Conservation (phyloP, 2,329 filamentous ascomycete species). For the Tolypocladium pustulatum region DNA sequence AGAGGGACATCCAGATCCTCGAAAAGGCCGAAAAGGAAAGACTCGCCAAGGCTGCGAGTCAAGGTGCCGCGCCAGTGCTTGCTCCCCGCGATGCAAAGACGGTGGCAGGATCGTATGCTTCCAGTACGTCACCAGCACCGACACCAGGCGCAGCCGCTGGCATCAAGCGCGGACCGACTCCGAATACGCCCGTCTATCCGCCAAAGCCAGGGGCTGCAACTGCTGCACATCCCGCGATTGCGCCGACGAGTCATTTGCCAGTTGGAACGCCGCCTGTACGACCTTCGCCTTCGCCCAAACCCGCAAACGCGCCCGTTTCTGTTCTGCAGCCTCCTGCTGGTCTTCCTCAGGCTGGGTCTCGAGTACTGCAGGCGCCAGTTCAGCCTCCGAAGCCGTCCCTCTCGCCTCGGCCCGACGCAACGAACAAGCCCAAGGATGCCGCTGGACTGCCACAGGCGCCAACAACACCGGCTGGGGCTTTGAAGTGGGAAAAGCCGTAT, state of each 20-base stretch:
- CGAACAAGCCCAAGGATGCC: conserved; percentile 18
- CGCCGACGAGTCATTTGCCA: conserved; percentile 17
- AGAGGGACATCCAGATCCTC: conserved; percentile 58
- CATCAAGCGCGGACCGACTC: conserved; percentile 15
- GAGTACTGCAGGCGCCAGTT: conserved; percentile 19
- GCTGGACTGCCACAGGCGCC: conserved; percentile 10
- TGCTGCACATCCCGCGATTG: conserved; percentile 13
- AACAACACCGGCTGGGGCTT: conserved; percentile 13
- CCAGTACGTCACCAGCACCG: conserved; percentile 12
- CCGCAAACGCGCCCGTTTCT: conserved; percentile 15
- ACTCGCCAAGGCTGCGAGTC: conserved; percentile 24
- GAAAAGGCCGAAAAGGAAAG: conserved; percentile 37
- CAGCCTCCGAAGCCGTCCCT: conserved; percentile 20
- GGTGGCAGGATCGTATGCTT: conserved; percentile 12
- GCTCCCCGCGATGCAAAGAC: conserved; percentile 22
- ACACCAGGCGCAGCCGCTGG: conserved; percentile 9
- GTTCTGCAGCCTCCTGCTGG: conserved; percentile 27
- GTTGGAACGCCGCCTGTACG: conserved; percentile 16
- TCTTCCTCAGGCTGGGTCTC: conserved; percentile 18
- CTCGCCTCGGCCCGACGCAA: conserved; percentile 22
- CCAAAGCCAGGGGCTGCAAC: conserved; percentile 18
- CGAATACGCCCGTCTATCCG: conserved; percentile 23
- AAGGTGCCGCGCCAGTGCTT: conserved; percentile 19
- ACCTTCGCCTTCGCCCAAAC: conserved; percentile 19
- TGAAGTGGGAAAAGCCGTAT: conserved; percentile 33